phyloP scores from a whole-genome alignment of 208 protist species.

The Acanthamoeba triangularis region DNA sequence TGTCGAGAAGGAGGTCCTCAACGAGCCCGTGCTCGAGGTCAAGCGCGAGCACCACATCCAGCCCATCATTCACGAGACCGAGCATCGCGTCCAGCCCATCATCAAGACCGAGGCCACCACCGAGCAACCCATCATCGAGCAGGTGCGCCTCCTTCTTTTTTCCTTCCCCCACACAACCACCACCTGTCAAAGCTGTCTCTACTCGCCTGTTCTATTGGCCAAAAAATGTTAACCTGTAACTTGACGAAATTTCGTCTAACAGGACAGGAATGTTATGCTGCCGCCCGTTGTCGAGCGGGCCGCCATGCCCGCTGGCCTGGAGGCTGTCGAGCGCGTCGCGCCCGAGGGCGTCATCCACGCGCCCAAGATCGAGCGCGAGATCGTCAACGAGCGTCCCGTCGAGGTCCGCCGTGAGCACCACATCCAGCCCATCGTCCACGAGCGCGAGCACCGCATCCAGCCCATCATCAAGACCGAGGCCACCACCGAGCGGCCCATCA shows the following conservation, averaged over 20 bases:
- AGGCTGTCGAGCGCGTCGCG: conserved; percentile 9
- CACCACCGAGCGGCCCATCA: conserved; percentile 7
- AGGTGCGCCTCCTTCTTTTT: not conserved
- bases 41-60: conserved; percentile 24
- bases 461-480: conserved; percentile 36
- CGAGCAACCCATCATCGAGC: not conserved
- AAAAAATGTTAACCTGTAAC: not conserved
- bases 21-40: not conserved
- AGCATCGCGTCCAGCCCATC: conserved; percentile 16
- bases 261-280: not conserved
- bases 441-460: conserved; percentile 22
- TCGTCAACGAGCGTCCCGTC: not conserved
- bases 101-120: conserved; percentile 26
- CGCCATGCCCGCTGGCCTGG: not conserved
- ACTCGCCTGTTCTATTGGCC: not conserved
- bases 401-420: not conserved
- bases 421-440: conserved; percentile 12
- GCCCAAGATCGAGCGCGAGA: not conserved
- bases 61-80: conserved; percentile 13
- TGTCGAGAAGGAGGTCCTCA: not conserved
- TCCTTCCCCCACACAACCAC: too few species aligned
- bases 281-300: not conserved
- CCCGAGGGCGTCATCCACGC: not conserved
- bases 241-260: not conserved
- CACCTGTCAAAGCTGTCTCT: too few species aligned